Conservation (phyloP, 1,139 yeast genomes). For the Blastobotrys aristatus region DNA sequence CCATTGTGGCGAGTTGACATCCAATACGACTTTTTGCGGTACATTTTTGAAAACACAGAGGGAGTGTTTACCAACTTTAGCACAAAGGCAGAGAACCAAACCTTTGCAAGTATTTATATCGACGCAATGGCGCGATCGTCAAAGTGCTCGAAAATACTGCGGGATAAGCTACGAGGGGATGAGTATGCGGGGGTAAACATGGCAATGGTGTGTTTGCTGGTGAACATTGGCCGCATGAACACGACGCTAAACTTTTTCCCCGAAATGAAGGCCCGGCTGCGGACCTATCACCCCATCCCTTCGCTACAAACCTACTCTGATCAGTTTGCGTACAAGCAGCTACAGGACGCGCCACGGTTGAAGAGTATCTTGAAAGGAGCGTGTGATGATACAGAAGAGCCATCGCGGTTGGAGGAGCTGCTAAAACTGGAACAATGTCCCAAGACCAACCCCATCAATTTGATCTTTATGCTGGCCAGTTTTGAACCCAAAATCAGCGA, state of each 20-base stretch:
- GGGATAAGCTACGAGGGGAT: conserved; percentile 68
- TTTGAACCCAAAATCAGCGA: conserved; percentile 49
- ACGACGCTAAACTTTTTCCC: conserved; percentile 93
- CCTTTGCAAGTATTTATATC: conserved; percentile 83
- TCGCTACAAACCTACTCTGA: conserved; percentile 68
- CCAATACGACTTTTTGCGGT: conserved; percentile 71
- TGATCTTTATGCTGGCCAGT: conserved; percentile 69
- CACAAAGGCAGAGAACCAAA: conserved; percentile 34
- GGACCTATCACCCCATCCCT: conserved; percentile 93
- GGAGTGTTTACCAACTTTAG: conserved; percentile 65
- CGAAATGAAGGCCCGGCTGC: conserved; percentile 90
- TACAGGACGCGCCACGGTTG: conserved; percentile 92
- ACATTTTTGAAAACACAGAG: conserved; percentile 57
- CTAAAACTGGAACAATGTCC: conserved; percentile 39
- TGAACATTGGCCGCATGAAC: conserved; percentile 89
- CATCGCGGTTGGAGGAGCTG: conserved; percentile 48
- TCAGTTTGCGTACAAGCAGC: conserved; percentile 53
- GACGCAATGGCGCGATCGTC: conserved; percentile 78
- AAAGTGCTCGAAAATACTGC: conserved; percentile 76
- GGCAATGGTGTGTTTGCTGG: conserved; percentile 78
- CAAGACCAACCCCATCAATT: conserved; percentile 58
- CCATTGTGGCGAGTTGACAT: conserved; percentile 87
- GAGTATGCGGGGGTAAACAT: conserved; percentile 62
- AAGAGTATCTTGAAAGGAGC: conserved; percentile 83
- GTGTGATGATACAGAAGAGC: conserved; percentile 50